Evolutionary conservation across 208 protist genomes (phyloP), one percentile per base, ranked within the genome.

Genomic region (Strigomonas oncopelti): DNA sequence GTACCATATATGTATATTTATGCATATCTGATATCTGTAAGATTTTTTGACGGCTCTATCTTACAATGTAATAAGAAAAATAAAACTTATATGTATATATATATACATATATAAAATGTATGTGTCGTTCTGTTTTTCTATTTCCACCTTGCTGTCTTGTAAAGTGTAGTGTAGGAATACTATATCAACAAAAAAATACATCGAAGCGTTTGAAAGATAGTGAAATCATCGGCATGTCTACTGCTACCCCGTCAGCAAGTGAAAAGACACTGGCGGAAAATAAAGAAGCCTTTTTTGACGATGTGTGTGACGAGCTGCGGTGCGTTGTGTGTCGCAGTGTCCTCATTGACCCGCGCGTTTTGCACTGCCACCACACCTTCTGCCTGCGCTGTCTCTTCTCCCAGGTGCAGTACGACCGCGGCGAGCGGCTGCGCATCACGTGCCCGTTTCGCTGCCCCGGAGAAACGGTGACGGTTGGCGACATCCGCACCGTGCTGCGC

Each of bases 311-410:
- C 14, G 84, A 87, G 64, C 77, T 87, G 3, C 36, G 69, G 11
- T 90, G 84, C 38, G 77, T 67, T 3, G 56, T 90, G 7, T 90
- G 84, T 67, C 69, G 79, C 5, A 74, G 32, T 18, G 46, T 87
- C 13, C 71, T 88, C 25, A 73, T 85, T 8, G 82, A 91, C 51
- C 85, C 85, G 0, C 78, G 85, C 31, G 66, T 88, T 16, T 71
- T 91, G n/a, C 36, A 56, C n/a, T 91, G 85, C 59, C 81, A 91
- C 61, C 85, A 91, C 65, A 77, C 65, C 46, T 88, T 91, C 65
- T 91, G 85, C 60, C 68, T 91, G 2, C 74, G 82, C n/a, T 91
- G 85, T 38, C 64, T 88, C 18, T 83, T 83, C 71, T 65, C 58
- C 14, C 71, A 64, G 24, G 69, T 77, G 4, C 38, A 71, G 31